Evolutionary conservation across 1,284 basidiomycete species (phyloP).

Genomic region (Tremellales sp.): DNA sequence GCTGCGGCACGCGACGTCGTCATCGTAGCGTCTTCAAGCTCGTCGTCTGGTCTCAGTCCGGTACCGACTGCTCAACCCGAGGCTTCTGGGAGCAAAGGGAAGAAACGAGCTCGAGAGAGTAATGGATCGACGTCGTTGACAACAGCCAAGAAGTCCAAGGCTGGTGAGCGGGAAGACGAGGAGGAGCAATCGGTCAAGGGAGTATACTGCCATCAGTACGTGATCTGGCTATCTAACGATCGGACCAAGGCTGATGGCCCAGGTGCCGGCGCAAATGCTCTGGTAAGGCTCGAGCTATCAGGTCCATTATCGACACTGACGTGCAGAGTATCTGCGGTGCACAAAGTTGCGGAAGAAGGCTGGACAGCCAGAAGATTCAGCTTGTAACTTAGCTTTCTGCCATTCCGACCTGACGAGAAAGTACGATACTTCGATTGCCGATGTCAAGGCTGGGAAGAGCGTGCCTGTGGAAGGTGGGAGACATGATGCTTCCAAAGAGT

Average conservation of each 20-base stretch:
- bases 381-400: conserved; percentile 35
- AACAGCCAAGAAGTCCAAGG: not conserved
- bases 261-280: conserved; percentile 6
- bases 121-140: not conserved
- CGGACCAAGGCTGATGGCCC: not conserved
- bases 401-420: conserved; percentile 22
- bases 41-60: no score
- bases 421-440: conserved; percentile 18
- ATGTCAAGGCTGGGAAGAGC: conserved; percentile 7
- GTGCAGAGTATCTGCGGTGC: conserved; percentile 19
- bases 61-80: no score
- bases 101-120: not conserved
- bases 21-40: no score
- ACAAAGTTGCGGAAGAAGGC: conserved; percentile 22
- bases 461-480: no score
- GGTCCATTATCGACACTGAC: not conserved
- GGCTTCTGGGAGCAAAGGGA: no score
- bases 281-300: not conserved
- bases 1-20: no score
- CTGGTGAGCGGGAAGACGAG: not conserved
- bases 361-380: conserved; percentile 9
- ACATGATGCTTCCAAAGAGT: no score
- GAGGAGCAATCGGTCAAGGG: conserved; percentile 1
- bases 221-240: not conserved
- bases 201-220: conserved; percentile 8